Percentiles rank a stretch among this genome's conserved stretches.
phyloP scores from a whole-genome alignment of 2,329 filamentous ascomycete genomes.

The Mollisiaceae sp. region DNA sequence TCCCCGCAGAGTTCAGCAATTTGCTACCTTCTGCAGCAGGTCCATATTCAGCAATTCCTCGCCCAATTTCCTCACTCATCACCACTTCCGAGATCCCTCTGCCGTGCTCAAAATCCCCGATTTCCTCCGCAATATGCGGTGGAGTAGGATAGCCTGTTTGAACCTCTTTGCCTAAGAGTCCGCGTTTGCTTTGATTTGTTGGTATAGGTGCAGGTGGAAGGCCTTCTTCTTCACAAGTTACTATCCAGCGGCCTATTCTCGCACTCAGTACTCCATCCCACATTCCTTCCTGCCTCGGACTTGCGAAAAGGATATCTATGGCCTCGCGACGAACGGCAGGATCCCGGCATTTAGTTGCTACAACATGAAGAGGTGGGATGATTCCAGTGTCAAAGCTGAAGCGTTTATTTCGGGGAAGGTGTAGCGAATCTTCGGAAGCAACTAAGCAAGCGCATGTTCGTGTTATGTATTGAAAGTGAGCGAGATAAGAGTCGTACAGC shows the following conservation, averaged over 20 bases:
- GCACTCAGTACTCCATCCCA: constrained; percentile 57
- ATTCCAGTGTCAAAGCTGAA: constrained; percentile 70
- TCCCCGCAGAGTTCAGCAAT: background rate
- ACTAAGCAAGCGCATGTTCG: constrained; percentile 30
- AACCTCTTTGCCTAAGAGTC: constrained; percentile 1
- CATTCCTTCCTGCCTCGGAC: constrained; percentile 68
- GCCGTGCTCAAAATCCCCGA: constrained; percentile 16
- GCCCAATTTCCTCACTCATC: background rate
- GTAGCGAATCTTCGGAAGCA: constrained; percentile 16
- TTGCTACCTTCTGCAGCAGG: constrained; percentile 3
- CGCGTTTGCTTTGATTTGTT: constrained; percentile 4
- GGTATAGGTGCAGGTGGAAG: constrained; percentile 23
- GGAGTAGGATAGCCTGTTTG: constrained; percentile 21
- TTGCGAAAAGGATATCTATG: constrained; percentile 62
- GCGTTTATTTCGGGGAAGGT: constrained; percentile 45
- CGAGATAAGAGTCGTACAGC: constrained; percentile 35
- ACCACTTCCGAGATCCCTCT: constrained; percentile 14
- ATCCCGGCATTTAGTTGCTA: constrained; percentile 70
- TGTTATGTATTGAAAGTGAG: constrained; percentile 36
- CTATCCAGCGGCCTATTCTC: constrained; percentile 37
- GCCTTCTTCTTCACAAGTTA: constrained; percentile 37
- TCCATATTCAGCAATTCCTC: constrained; percentile 8
- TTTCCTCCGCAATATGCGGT: constrained; percentile 16
- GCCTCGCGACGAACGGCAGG: constrained; percentile 61
- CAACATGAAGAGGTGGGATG: constrained; percentile 67